These are phyloP conservation scores for Schoenoplectus tabernaemontani DNA, from an alignment of 202 grass and related monocot genomes.

Conservation along the genomic window DNA sequence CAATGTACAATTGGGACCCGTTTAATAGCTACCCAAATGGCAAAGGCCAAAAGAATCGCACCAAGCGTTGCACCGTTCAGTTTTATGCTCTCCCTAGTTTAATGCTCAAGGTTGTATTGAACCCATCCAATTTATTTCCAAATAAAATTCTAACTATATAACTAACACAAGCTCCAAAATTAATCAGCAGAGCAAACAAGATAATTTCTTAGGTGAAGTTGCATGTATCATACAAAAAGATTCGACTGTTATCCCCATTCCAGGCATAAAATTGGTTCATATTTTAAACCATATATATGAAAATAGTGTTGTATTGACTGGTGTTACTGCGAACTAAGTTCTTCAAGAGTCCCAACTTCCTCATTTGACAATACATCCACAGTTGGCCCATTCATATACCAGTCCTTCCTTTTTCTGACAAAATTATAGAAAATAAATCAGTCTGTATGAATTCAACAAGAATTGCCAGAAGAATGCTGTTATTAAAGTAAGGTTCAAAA, in stretches of 20 bases:
- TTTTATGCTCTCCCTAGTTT: not conserved
- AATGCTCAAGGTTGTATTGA: not conserved
- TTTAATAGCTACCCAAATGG: not conserved
- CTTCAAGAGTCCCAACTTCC: slow-evolving; percentile 40
- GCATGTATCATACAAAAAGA: not conserved
- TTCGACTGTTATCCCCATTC: not conserved
- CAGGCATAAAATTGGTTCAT: not conserved
- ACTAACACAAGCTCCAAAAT: not conserved
- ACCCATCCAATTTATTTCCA: not conserved
- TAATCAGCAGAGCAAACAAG: not conserved
- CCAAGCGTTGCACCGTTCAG: not conserved
- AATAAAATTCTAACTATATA: not conserved
- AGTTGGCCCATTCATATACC: slow-evolving; percentile 70
- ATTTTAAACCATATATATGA: not conserved
- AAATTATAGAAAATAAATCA: slow-evolving; percentile 21
- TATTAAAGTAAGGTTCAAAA: not conserved
- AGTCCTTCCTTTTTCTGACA: slow-evolving; percentile 78
- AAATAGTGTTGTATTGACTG: not conserved
- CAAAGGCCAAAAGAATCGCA: too few species aligned
- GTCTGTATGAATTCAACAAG: not conserved
- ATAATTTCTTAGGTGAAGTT: not conserved
- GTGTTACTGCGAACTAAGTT: slow-evolving; percentile 55
- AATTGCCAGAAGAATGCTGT: not conserved
- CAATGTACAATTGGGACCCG: not conserved
- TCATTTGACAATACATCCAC: slow-evolving; percentile 62